A percentile compares a stretch with the other conserved stretches of the same genome.
Evolutionary conservation across 2,329 filamentous ascomycete genomes (phyloP).

Genomic region (Teratosphaeria gauchensis): DNA sequence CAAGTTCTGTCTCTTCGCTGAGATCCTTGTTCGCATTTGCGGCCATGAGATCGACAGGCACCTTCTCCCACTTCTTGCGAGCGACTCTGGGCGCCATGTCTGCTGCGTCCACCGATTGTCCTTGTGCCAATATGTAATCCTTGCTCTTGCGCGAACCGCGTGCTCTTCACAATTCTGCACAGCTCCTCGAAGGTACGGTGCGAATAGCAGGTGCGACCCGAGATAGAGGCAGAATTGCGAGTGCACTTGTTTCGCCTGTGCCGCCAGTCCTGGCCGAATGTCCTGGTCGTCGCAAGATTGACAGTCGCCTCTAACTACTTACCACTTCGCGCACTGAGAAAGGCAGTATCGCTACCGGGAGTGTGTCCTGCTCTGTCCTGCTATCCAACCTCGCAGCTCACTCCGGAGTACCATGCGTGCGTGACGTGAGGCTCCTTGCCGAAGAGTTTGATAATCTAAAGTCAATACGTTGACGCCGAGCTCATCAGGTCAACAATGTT

Average conservation of each 20-base stretch:
- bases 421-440: neutral
- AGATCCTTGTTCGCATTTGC: neutral
- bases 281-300: neutral
- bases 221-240: neutral
- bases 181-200: neutral
- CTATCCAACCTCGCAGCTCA: neutral
- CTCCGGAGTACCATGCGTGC: neutral
- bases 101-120: neutral
- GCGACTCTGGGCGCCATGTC: neutral
- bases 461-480: neutral
- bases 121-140: neutral
- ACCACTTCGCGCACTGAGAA: neutral
- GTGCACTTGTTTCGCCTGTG: neutral
- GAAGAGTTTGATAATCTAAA: no score
- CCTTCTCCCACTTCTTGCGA: neutral
- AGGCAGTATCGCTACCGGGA: neutral
- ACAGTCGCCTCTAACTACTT: neutral
- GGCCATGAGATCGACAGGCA: neutral
- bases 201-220: neutral
- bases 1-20: neutral
- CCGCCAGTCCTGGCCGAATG: no score
- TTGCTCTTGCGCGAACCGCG: neutral
- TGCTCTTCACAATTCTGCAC: neutral
- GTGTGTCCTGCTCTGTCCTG: neutral
- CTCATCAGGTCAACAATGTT: neutral